A percentile compares a stretch with the other conserved stretches of the same genome.
These are phyloP conservation scores for Musa itinerans DNA, from an alignment of 176 grass and related monocot genomes.

Conservation along the genomic window DNA sequence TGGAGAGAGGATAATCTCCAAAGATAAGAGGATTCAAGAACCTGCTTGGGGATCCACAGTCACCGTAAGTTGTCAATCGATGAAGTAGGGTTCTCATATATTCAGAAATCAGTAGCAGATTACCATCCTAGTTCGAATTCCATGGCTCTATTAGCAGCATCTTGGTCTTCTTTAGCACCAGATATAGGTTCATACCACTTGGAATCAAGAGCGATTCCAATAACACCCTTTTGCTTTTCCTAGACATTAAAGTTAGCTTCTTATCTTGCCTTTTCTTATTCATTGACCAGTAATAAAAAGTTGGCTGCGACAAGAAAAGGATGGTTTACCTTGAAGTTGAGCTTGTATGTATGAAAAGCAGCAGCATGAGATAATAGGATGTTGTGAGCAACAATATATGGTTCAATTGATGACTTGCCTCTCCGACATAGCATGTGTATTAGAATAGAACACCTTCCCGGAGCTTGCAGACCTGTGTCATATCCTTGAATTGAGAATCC, in stretches of 20 bases:
- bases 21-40: slow-evolving; percentile 83
- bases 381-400: slow-evolving; percentile 74
- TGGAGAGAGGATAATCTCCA: slow-evolving; percentile 70
- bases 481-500: slow-evolving; percentile 72
- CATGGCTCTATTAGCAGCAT: slow-evolving; percentile 69
- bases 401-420: slow-evolving; percentile 76
- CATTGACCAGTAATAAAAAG: neutral
- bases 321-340: slow-evolving; percentile 59
- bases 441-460: slow-evolving; percentile 72
- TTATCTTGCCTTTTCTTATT: neutral
- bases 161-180: slow-evolving; percentile 52
- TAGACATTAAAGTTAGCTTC: slow-evolving; percentile 14
- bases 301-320: neutral
- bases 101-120: slow-evolving; percentile 10
- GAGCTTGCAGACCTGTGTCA: slow-evolving; percentile 75
- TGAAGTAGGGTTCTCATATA: neutral
- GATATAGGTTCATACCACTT: slow-evolving; percentile 87
- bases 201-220: slow-evolving; percentile 70
- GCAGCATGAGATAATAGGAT: slow-evolving; percentile 68
- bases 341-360: slow-evolving; percentile 57
- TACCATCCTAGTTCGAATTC: slow-evolving; percentile 97
- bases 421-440: slow-evolving; percentile 71
- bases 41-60: slow-evolving; percentile 33
- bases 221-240: slow-evolving; percentile 55
- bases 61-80: slow-evolving; percentile 19